Base-by-base conservation (phyloP, 345 rosid species). In the Excoecaria cochinchinensis region DNA sequence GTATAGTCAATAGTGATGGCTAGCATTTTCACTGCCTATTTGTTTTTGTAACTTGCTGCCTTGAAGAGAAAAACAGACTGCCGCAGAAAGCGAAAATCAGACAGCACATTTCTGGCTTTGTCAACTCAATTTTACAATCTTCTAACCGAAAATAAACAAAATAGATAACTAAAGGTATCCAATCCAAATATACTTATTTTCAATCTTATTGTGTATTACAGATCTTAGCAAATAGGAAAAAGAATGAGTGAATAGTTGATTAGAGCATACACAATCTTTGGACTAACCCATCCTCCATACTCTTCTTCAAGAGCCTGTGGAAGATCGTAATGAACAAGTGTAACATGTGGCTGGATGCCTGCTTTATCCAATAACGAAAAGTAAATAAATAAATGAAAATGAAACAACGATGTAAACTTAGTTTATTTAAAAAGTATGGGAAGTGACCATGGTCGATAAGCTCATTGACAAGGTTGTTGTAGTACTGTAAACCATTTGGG, bases 291-390 rank as follows among this genome's bases (percentile, higher is more conserved):
- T 82, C 94, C 91, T 67, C 86, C 92, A 81, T 91, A 91, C 75
- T 89, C 92, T 24, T 89, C 94, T 81, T 92, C 90, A 17, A 92
- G 82, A 10, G 72, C 84, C 71, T 87, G 97, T 19, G 92, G 97
- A 73, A 78, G 87, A 84, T 92, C 94, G 46, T 58, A 83, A 71
- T 92, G 77, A 74, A 70, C 68, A 42, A 92, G 73, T 14, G 91
- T 87, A 67, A 75, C 91, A 63, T 90, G 90, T 44, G 92, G 89
- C 70, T 89, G 85, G 67, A 92, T 89, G 70, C 95, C 97, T 89
- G 84, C 40, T 65, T 69, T 21, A 63, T 38, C 24, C 50, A 48
- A 25, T 70, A 67, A 31, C 15, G 6, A 5, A 58, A 40, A 59
- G 15, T 16, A 6, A 50, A 24, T 36, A 31, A 31, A 31, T 31